phyloP scores from a whole-genome alignment of 192 early-diverging fungal species.

The Backusella psychrophila region DNA sequence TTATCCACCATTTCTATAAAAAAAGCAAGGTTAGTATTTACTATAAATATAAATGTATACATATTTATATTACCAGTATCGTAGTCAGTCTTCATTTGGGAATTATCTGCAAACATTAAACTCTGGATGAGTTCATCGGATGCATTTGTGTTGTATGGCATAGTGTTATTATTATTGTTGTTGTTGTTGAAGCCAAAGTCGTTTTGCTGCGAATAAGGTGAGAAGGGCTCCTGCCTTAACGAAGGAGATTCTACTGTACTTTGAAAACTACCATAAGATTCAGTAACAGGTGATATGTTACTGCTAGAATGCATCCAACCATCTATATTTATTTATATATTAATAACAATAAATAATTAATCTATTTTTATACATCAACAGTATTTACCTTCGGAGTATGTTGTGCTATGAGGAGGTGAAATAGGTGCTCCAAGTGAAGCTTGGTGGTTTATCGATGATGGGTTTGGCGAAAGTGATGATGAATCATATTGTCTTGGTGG shows the following conservation, averaged over 20 bases:
- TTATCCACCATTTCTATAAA: slow-evolving; percentile 18
- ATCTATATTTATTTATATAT: not conserved
- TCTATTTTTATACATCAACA: not conserved
- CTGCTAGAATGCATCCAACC: slow-evolving; percentile 1
- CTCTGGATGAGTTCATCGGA: not conserved
- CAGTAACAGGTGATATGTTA: slow-evolving; percentile 4
- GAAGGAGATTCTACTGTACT: not conserved
- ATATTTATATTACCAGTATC: slow-evolving; percentile 12
- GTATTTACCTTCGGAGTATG: slow-evolving; percentile 30
- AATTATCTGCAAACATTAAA: not conserved
- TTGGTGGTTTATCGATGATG: slow-evolving; percentile 18
- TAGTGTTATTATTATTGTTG: not conserved
- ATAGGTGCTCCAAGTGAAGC: slow-evolving; percentile 21
- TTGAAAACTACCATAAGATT: slow-evolving; percentile 2
- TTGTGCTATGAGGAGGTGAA: slow-evolving; percentile 13
- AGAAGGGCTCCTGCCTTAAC: not conserved
- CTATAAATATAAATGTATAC: not conserved
- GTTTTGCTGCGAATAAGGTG: slow-evolving; percentile 1
- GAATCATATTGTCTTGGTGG: slow-evolving; percentile 15
- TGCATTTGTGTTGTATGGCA: not conserved
- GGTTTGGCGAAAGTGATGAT: not conserved
- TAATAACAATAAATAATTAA: not conserved
- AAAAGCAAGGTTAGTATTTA: not conserved
- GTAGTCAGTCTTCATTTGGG: slow-evolving; percentile 23
- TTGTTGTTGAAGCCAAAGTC: not conserved